Evolutionary conservation across 23 red algal genomes (phyloP).

Genomic region (Gracilariopsis chorda): DNA sequence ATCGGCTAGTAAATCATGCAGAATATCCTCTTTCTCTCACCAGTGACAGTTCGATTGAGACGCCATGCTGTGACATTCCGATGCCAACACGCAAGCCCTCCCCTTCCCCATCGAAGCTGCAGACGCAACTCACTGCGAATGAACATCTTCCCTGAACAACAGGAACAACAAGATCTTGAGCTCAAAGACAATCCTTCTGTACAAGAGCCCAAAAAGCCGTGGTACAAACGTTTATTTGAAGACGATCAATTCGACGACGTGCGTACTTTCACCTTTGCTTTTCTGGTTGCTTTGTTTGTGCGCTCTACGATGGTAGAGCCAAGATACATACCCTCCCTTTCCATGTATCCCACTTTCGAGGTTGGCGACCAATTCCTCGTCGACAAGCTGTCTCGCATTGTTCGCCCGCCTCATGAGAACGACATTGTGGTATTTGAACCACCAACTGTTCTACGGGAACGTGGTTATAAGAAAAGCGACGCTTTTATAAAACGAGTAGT

Average conservation of each 20-base stretch:
- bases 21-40: no score
- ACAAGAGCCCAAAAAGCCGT: neutral
- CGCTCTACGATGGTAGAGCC: slow-evolving; percentile 85
- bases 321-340: slow-evolving; percentile 91
- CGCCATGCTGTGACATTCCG: no score
- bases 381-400: slow-evolving; percentile 81
- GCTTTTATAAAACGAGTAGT: slow-evolving; percentile 97
- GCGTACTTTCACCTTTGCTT: slow-evolving; percentile 80
- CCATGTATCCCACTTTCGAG: slow-evolving; percentile 95
- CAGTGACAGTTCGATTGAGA: no score
- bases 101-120: neutral
- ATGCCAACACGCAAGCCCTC: no score
- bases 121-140: neutral
- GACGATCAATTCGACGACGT: slow-evolving; percentile 88
- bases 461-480: slow-evolving; percentile 80
- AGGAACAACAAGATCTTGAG: neutral
- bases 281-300: slow-evolving; percentile 73
- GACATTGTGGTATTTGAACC: slow-evolving; percentile 98
- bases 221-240: slow-evolving; percentile 32
- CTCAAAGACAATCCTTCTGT: neutral
- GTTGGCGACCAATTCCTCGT: slow-evolving; percentile 97
- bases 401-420: slow-evolving; percentile 56
- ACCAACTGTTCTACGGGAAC: slow-evolving; percentile 55
- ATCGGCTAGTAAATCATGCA: no score
- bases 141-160: neutral